Percentiles rank a stretch among this genome's conserved stretches.
Evolutionary conservation across 768 basidiomycete species (phyloP).

Genomic region (Mycena rebaudengoi): DNA sequence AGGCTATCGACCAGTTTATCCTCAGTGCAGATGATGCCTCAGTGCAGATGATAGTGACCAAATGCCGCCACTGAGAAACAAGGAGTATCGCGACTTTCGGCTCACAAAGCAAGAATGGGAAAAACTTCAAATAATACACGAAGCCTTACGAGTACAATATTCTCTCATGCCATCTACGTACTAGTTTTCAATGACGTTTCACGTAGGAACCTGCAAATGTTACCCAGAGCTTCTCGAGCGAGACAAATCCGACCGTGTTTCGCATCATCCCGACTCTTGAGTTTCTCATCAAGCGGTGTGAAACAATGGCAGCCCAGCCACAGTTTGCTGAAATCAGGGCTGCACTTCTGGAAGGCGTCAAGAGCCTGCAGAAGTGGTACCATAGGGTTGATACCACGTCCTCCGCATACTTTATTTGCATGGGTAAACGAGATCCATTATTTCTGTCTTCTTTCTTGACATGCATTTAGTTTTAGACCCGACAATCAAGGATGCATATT

Average conservation of each 20-base stretch:
- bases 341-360: background rate
- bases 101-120: slow-evolving; percentile 32
- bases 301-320: background rate
- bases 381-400: background rate
- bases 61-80: slow-evolving; percentile 36
- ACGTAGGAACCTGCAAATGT: background rate
- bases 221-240: background rate
- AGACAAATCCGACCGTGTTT: background rate
- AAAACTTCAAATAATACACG: slow-evolving; percentile 30
- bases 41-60: slow-evolving; percentile 31
- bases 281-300: background rate
- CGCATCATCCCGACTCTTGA: background rate
- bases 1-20: slow-evolving; percentile 32
- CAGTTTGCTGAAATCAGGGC: background rate
- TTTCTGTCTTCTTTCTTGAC: too few species aligned
- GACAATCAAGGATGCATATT: too few species aligned
- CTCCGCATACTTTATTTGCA: background rate
- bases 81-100: slow-evolving; percentile 33
- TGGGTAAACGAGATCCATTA: too few species aligned
- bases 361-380: background rate
- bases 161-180: background rate
- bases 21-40: slow-evolving; percentile 29
- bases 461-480: too few species aligned
- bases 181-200: background rate
- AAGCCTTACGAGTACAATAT: slow-evolving; percentile 31